Evolutionary conservation across 2,329 filamentous ascomycete genomes (phyloP).

Genomic region (Stagonosporopsis rhizophila): DNA sequence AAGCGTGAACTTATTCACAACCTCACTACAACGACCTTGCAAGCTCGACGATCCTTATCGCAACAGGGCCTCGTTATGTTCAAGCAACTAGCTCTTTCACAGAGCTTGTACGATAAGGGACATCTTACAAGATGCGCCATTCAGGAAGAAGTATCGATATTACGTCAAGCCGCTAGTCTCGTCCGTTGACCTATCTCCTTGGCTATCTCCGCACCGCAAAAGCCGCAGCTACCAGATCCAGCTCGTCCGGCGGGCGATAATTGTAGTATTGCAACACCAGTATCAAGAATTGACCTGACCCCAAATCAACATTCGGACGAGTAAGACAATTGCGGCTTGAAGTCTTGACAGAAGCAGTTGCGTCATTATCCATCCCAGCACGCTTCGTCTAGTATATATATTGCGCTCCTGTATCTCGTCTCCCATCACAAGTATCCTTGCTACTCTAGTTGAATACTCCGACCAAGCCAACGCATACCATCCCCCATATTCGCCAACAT

Average conservation of each 20-base stretch:
- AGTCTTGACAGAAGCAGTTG: neutral
- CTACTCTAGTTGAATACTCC: no score
- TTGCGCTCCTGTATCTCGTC: neutral
- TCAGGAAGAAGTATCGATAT: no score
- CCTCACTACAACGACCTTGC: neutral
- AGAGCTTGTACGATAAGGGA: neutral
- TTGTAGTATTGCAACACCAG: neutral
- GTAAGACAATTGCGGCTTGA: neutral
- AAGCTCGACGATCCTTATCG: neutral
- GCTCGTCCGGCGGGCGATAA: neutral
- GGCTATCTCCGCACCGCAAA: constrained; percentile 3
- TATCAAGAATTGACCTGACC: neutral
- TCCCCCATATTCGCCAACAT: constrained; percentile 4
- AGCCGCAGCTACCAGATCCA: neutral
- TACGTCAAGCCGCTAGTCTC: neutral
- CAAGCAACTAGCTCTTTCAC: neutral
- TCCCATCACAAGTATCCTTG: no score
- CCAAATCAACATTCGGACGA: neutral
- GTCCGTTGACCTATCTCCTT: no score
- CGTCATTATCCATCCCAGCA: neutral
- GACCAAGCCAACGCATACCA: no score
- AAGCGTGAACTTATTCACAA: neutral
- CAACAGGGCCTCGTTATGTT: no score
- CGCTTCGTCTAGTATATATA: neutral
- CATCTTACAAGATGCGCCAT: neutral